Evolutionary conservation across 2,329 filamentous ascomycete species (phyloP).

Genomic region (Scedosporium minutisporum): DNA sequence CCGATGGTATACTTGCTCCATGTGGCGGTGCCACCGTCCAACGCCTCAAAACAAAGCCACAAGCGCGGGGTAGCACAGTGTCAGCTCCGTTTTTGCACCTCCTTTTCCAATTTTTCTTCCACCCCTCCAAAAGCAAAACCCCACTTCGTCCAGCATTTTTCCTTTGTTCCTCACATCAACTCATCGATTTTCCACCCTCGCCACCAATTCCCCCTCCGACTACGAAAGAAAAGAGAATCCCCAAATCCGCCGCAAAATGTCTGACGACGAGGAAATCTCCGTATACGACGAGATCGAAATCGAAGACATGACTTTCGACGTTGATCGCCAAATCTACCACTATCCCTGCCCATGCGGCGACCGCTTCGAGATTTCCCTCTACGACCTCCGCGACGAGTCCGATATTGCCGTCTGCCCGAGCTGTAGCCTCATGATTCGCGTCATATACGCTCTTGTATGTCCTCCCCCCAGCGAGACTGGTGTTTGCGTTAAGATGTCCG

Average conservation of each 20-base stretch:
- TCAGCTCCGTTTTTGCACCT: neutral
- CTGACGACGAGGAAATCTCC: constrained; percentile 54
- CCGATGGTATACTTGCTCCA: too few species aligned
- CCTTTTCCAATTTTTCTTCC: neutral
- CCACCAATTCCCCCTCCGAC: neutral
- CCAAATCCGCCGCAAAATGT: constrained; percentile 34
- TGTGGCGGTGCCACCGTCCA: neutral
- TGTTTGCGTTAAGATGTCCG: neutral
- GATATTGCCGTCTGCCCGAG: constrained; percentile 97
- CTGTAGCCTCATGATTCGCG: constrained; percentile 91
- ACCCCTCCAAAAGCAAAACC: neutral
- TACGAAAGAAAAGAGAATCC: neutral
- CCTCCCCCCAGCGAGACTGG: too few species aligned
- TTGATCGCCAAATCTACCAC: constrained; percentile 75
- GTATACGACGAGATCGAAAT: constrained; percentile 98
- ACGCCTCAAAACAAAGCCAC: constrained; percentile 1
- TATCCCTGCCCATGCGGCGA: constrained; percentile 97
- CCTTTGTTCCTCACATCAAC: neutral
- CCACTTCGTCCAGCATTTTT: neutral
- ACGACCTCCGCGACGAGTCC: constrained; percentile 76
- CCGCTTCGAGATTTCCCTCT: constrained; percentile 81
- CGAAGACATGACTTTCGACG: constrained; percentile 93
- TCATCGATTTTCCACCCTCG: neutral
- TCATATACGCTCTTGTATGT: constrained; percentile 80
- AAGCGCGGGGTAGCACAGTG: constrained; percentile 3